These are phyloP conservation scores for Melanomma pulvis-pyrius DNA, from an alignment of 495 filamentous ascomycete species.

Conservation along the genomic window DNA sequence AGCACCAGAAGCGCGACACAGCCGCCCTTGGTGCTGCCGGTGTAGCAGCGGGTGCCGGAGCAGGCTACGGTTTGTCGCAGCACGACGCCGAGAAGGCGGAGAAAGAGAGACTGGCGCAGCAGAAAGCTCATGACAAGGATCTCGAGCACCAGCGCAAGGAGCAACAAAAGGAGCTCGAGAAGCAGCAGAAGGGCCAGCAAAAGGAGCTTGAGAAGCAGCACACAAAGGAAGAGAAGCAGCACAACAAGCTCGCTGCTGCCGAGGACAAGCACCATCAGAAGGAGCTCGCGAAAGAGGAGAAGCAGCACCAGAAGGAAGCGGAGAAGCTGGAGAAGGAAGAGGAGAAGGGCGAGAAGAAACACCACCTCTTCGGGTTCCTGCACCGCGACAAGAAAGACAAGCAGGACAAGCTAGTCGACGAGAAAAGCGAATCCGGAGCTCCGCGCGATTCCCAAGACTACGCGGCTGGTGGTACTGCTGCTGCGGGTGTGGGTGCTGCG, in stretches of 20 bases:
- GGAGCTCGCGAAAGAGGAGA: conserved; percentile 26
- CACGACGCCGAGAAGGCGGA: conserved; percentile 37
- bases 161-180: conserved; percentile 23
- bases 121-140: conserved; percentile 23
- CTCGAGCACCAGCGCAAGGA: conserved; percentile 26
- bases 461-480: conserved; percentile 19
- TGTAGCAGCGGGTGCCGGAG: conserved; percentile 29
- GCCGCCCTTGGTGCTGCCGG: conserved; percentile 15
- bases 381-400: conserved; percentile 42
- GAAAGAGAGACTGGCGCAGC: conserved; percentile 27
- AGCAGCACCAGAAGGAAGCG: conserved; percentile 16
- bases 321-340: conserved; percentile 29
- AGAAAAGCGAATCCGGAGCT: not conserved
- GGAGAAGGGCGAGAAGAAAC: conserved; percentile 28
- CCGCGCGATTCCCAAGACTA: conserved; percentile 27
- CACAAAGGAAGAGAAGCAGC: conserved; percentile 22
- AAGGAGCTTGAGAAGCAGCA: conserved; percentile 32
- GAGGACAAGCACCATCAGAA: conserved; percentile 36
- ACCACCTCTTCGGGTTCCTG: conserved; percentile 41
- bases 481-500: conserved; percentile 13
- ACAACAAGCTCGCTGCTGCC: conserved; percentile 19
- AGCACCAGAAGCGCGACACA: conserved; percentile 21
- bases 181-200: conserved; percentile 27
- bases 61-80: conserved; percentile 27
- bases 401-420: conserved; percentile 18